phyloP scores from a whole-genome alignment of 2,329 filamentous ascomycete species.

The Clarireedia homoeocarpa region DNA sequence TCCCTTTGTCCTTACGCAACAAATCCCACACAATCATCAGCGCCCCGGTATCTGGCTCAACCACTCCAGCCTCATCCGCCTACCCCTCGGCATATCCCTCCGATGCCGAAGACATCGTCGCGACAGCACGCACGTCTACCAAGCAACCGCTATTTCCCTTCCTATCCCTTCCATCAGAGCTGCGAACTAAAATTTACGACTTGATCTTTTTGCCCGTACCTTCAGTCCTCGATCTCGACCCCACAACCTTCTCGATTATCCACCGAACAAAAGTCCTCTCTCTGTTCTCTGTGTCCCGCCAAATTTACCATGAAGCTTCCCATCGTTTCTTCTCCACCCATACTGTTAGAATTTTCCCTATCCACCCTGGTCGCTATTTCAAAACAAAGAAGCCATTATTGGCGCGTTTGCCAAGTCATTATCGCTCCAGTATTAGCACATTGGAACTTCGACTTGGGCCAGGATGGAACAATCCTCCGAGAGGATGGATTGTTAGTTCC shows the following conservation, averaged over 20 bases:
- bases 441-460: slow-evolving; percentile 66
- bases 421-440: slow-evolving; percentile 52
- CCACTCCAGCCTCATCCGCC: slow-evolving; percentile 15
- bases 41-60: slow-evolving; percentile 3
- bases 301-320: slow-evolving; percentile 55
- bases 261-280: slow-evolving; percentile 45
- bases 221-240: slow-evolving; percentile 57
- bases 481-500: slow-evolving; percentile 60
- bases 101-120: slow-evolving; percentile 22
- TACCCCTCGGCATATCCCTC: slow-evolving; percentile 23
- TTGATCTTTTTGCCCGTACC: slow-evolving; percentile 49
- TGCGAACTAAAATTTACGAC: slow-evolving; percentile 62
- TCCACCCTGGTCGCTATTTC: slow-evolving; percentile 56
- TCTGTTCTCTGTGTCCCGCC: slow-evolving; percentile 52
- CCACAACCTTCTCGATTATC: slow-evolving; percentile 55
- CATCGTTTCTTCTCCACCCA: slow-evolving; percentile 58
- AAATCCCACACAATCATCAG: background rate
- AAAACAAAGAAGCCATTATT: slow-evolving; percentile 67
- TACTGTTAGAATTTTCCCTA: slow-evolving; percentile 60
- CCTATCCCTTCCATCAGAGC: slow-evolving; percentile 58
- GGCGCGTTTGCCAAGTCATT: slow-evolving; percentile 52
- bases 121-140: background rate
- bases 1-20: background rate
- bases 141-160: slow-evolving; percentile 49
- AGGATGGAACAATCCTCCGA: slow-evolving; percentile 63